A percentile compares a stretch with the other conserved stretches of the same genome.
phyloP scores from a whole-genome alignment of 1,139 yeast species.

The Suhomyces guaymorum region DNA sequence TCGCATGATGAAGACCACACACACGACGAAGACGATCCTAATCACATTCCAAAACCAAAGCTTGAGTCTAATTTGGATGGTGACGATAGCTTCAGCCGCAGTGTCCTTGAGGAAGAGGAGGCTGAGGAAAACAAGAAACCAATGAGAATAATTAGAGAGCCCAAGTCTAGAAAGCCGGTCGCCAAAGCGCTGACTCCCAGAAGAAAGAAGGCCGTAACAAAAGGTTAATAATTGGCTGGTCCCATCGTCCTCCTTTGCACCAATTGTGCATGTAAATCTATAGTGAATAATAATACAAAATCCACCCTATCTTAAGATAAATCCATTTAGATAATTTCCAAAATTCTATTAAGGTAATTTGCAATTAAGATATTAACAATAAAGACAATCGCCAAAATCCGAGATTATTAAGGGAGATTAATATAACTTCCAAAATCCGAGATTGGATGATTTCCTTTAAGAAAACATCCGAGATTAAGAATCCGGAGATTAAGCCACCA shows the following conservation, averaged over 20 bases:
- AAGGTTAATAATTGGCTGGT: slow-evolving; percentile 3
- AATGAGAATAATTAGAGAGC: background rate
- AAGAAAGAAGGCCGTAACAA: slow-evolving; percentile 2
- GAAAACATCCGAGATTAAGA: too few relatives aligned
- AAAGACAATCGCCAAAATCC: too few relatives aligned
- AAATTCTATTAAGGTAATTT: too few relatives aligned
- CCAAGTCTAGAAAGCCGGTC: background rate
- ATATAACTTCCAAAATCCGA: too few relatives aligned
- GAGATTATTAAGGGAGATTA: too few relatives aligned
- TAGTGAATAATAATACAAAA: background rate
- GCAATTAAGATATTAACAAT: too few relatives aligned
- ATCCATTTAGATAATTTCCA: too few relatives aligned
- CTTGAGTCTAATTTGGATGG: slow-evolving; percentile 7
- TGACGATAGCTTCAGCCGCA: slow-evolving; percentile 1
- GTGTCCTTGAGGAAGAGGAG: slow-evolving; percentile 1
- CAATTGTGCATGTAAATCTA: too few relatives aligned
- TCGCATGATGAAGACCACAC: slow-evolving; percentile 16
- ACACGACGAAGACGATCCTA: slow-evolving; percentile 16
- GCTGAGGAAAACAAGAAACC: background rate
- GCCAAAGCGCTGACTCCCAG: slow-evolving; percentile 2
- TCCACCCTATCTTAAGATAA: too few relatives aligned
- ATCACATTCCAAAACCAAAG: slow-evolving; percentile 6
- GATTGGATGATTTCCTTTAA: too few relatives aligned
- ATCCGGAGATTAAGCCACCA: too few relatives aligned
- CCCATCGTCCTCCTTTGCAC: slow-evolving; percentile 2